Conservation (phyloP, 2,329 filamentous ascomycete species). For the Penicillium hordei region DNA sequence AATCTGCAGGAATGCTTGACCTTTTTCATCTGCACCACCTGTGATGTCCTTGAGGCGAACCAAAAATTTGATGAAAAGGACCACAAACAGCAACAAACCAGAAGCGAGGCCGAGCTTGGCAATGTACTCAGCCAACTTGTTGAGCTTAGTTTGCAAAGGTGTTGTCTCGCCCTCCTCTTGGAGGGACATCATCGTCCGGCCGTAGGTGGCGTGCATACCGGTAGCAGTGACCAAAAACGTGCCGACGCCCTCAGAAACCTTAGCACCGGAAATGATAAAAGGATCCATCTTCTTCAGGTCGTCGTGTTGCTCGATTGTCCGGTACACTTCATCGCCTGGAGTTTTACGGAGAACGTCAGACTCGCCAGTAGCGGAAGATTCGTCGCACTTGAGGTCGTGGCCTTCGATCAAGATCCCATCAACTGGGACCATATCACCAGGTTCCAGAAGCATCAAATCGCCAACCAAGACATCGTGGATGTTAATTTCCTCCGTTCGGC, state of each 20-base stretch:
- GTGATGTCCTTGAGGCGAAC: slow-evolving; percentile 57
- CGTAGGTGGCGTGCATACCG: slow-evolving; percentile 71
- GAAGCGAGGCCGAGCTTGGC: slow-evolving; percentile 72
- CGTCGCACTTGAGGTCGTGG: slow-evolving; percentile 67
- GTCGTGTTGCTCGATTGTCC: slow-evolving; percentile 61
- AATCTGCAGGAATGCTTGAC: slow-evolving; percentile 58
- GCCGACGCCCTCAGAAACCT: slow-evolving; percentile 73
- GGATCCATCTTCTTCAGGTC: slow-evolving; percentile 68
- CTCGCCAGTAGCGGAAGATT: slow-evolving; percentile 75
- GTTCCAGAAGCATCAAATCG: slow-evolving; percentile 70
- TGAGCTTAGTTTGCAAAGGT: slow-evolving; percentile 74
- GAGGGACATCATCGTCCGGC: slow-evolving; percentile 75
- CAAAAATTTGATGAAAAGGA: slow-evolving; percentile 75
- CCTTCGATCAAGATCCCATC: slow-evolving; percentile 70
- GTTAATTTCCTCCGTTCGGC: slow-evolving; percentile 66
- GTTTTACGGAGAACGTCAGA: slow-evolving; percentile 71
- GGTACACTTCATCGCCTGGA: slow-evolving; percentile 63
- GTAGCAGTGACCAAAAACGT: slow-evolving; percentile 73
- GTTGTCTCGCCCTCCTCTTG: slow-evolving; percentile 76
- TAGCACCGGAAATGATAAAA: slow-evolving; percentile 77
- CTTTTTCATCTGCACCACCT: slow-evolving; percentile 50
- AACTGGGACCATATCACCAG: slow-evolving; percentile 70
- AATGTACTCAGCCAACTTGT: slow-evolving; percentile 75
- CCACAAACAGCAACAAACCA: slow-evolving; percentile 72
- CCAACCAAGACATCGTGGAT: slow-evolving; percentile 71